A percentile compares a stretch with the other conserved stretches of the same genome.
These are phyloP conservation scores for Cunninghamia lanceolata DNA, from an alignment of 75 land plant species.

Conservation along the genomic window DNA sequence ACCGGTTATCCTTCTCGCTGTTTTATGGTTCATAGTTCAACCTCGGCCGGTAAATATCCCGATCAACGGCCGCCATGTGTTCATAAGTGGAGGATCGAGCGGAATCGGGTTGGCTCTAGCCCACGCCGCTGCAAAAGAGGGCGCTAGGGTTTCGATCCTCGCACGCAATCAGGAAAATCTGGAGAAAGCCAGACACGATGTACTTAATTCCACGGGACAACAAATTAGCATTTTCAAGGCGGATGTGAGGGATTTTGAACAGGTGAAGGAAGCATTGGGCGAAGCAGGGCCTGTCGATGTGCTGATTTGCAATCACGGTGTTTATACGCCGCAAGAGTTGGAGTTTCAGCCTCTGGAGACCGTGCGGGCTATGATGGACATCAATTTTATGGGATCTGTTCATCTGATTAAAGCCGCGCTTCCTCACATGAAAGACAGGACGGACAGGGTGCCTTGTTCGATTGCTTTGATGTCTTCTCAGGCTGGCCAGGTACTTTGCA, in stretches of 20 bases:
- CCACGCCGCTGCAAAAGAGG: constrained; percentile 56
- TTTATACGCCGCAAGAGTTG: constrained; percentile 60
- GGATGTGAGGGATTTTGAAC: constrained; percentile 67
- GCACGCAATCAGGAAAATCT: constrained; percentile 59
- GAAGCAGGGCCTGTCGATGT: constrained; percentile 76
- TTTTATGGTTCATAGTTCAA: constrained; percentile 17
- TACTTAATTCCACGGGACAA: neutral
- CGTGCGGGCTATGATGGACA: constrained; percentile 54
- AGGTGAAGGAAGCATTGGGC: constrained; percentile 39
- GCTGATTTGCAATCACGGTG: constrained; percentile 79
- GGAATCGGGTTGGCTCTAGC: constrained; percentile 82
- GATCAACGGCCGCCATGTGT: constrained; percentile 55
- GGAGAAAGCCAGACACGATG: constrained; percentile 33
- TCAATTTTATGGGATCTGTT: constrained; percentile 66
- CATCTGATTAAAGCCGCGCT: constrained; percentile 85
- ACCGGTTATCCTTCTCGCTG: neutral
- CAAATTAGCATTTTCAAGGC: constrained; percentile 31
- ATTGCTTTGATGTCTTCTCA: constrained; percentile 81
- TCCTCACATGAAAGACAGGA: constrained; percentile 54
- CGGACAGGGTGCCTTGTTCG: constrained; percentile 41
- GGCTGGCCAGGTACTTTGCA: constrained; percentile 72
- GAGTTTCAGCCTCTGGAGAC: constrained; percentile 54
- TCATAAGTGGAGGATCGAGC: constrained; percentile 87
- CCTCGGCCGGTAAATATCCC: constrained; percentile 47
- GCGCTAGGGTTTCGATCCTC: constrained; percentile 77